Base-by-base conservation (phyloP, 768 basidiomycete genomes). In the Panaeolus papilionaceus region DNA sequence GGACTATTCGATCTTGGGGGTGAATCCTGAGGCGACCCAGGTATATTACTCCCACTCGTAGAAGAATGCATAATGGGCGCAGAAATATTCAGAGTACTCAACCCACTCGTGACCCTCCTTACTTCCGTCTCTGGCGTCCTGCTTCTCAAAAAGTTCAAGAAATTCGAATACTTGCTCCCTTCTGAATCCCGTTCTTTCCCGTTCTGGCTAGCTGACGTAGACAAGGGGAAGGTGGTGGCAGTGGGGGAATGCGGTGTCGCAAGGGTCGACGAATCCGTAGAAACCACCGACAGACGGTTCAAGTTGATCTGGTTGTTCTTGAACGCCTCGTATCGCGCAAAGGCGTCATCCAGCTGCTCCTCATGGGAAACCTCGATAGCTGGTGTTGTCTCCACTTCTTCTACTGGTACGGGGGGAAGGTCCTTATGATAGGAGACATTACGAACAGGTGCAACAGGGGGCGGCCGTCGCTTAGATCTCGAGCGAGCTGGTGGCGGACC, bases 301-400 rank as follows among this genome's bases (percentile, higher is more conserved):
- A 78, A 71, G 65, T 79, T 83, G 23, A 74, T 69, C 70, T 85
- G 84, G 51, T 78, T 79, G 73, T 88, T 87, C 74, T 88, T 88
- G 78, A 90, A 96, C n/a, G 89, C 83, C 75, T 96, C 93, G 74
- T 97, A 98, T 42, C 94, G 85, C 66, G 93, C 93, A 76, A 92
- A 97, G 0, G 96, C 96, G 76, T 97, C 95, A 71, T 95, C 91
- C 42, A 92, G 79, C 5, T 77, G 82, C 4, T 77, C 74, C 51
- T 81, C 79, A 69, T 85, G 81, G 51, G 86, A 82, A 12, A 77
- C 74, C 71, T 16, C 70, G 28, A 58, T 58, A 3, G 28, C 54
- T 4, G 54, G 54, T 33, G 54, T 58, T 58, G 37, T 58, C 54
- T 58, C 54, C 54, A 58, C 54, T 58, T 58, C 54, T 58, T 58